Evolutionary conservation across 257 asterid genomes (phyloP), one percentile per base, ranked within the genome.

Genomic region (Nicotiana obtusifolia): DNA sequence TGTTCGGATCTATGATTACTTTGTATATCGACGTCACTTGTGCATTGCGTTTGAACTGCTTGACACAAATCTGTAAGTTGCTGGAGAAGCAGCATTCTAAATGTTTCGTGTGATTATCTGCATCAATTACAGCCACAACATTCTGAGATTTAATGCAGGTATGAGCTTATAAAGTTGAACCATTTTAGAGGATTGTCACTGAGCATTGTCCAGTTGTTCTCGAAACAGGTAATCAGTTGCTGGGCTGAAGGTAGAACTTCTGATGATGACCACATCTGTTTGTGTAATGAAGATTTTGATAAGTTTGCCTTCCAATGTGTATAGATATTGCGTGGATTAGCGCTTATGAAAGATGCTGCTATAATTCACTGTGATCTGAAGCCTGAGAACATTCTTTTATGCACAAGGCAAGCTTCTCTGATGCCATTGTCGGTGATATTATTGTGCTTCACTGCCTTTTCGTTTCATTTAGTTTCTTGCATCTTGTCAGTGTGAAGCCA

Each of bases 41-140:
- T 94, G 99, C 91, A 96, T 96, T 77, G 92, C 93, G 81, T 96
- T 96, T 89, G 99, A 94, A 90, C 90, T 94, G 89, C 98, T 94
- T 35, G 98, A 90, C 84, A 90, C 97, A 81, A 96, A 96, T 87
- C 90, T 96, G 99, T 96, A 88, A 94, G 99, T 90, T 83, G 31
- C 83, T 16, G 66, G 83, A 83, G 83, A 75, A 75, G 62, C 80
- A 75, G 62, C 80, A 26, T 24, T 75, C 49, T 49, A 49, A 49
- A 52, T 52, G 44, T 75, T 81, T 22, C 57, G 13, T 67, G 33
- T 52, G 54, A 66, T 49, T 59, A 47, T 75, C 47, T 49, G 44
- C 16, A 49, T 16, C 3, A 8, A 26, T 49, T 49, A 52, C 64
- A 17, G 17, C 62, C 19, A 15, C 80, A 49, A 75, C 64, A 75